These are phyloP conservation scores for Bonia amplexicaulis DNA, from an alignment of 176 grass and related monocot species.

Conservation along the genomic window DNA sequence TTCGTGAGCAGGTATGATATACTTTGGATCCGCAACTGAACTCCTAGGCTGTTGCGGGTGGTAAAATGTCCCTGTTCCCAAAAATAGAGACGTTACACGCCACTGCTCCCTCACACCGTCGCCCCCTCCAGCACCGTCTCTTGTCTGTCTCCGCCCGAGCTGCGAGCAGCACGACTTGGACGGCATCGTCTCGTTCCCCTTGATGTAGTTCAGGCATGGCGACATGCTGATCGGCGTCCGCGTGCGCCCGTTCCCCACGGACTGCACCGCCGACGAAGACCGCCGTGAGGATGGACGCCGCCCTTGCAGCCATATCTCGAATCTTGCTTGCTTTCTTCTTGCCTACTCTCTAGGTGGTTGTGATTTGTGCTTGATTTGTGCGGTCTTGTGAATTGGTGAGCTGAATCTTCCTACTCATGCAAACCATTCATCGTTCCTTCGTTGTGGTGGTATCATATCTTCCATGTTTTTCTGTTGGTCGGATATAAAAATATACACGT, in stretches of 20 bases:
- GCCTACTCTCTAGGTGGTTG: neutral
- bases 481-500: too few relatives aligned
- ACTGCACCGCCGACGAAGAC: constrained; percentile 42
- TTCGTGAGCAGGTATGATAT: too few relatives aligned
- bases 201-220: constrained; percentile 79
- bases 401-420: constrained; percentile 41
- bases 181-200: constrained; percentile 50
- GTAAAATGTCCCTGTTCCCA: too few relatives aligned
- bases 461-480: constrained; percentile 13
- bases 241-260: constrained; percentile 40
- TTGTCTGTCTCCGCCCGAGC: neutral
- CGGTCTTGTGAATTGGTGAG: constrained; percentile 29
- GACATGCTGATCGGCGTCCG: constrained; percentile 53
- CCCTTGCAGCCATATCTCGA: constrained; percentile 13
- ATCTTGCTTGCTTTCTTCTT: neutral
- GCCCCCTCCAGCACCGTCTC: too few relatives aligned
- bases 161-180: constrained; percentile 61
- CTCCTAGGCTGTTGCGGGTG: too few relatives aligned
- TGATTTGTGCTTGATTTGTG: neutral
- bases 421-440: neutral
- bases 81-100: too few relatives aligned
- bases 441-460: neutral
- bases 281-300: neutral
- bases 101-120: too few relatives aligned
- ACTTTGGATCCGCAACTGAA: too few relatives aligned